These are phyloP conservation scores for Ganoderma lucidum DNA, from an alignment of 1,284 basidiomycete species.

Conservation along the genomic window DNA sequence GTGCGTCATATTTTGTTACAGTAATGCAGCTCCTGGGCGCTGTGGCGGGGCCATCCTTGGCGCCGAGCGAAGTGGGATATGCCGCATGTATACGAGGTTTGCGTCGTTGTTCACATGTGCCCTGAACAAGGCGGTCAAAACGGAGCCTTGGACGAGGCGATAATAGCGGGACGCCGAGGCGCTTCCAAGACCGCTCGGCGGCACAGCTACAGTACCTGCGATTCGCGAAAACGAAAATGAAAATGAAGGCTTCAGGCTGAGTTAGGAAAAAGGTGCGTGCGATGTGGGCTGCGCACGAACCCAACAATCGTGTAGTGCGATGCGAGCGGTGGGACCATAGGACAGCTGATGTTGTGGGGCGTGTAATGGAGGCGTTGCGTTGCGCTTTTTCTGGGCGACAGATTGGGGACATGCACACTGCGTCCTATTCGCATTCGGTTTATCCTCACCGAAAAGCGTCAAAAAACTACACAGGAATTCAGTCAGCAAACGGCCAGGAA, in stretches of 20 bases:
- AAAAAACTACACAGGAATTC: not conserved
- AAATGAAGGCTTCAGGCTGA: not conserved
- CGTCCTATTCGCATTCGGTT: not conserved
- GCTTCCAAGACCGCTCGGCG: not conserved
- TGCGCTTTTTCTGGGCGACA: slow-evolving; percentile 3
- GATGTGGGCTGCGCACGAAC: not conserved
- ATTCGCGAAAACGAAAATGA: not conserved
- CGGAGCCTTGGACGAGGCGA: not conserved
- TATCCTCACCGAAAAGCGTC: not conserved
- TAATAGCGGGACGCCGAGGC: not conserved
- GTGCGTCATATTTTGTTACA: not conserved
- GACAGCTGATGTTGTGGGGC: not conserved
- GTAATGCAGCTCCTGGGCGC: not conserved
- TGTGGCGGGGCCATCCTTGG: not conserved
- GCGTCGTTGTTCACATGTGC: not conserved
- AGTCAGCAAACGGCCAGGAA: not conserved
- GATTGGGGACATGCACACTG: not conserved
- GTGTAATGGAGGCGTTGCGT: not conserved
- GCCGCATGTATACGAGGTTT: not conserved
- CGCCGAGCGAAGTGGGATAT: not conserved
- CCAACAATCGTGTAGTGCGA: not conserved
- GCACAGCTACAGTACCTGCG: slow-evolving; percentile 1
- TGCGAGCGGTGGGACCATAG: not conserved
- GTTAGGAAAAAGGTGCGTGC: not conserved
- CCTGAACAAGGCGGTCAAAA: not conserved